phyloP scores from a whole-genome alignment of 345 rosid genomes.

The Brassica cretica region DNA sequence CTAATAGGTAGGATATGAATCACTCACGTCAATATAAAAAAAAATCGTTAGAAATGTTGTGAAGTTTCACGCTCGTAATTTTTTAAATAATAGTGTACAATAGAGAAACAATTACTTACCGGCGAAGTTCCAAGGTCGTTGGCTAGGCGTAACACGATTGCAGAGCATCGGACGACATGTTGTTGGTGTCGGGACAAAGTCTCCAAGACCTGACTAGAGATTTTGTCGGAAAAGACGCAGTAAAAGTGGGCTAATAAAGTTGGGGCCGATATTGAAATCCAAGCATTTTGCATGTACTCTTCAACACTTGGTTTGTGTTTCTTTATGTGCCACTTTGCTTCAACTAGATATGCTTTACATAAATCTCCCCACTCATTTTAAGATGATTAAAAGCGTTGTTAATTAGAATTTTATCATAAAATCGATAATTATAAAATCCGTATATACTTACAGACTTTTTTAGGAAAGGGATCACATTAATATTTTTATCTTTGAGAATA shows the following conservation, averaged over 20 bases:
- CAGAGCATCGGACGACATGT: not conserved
- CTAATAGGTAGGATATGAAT: too few species aligned
- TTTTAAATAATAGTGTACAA: too few species aligned
- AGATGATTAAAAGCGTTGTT: too few species aligned
- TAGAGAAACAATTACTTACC: not conserved
- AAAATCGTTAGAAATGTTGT: too few species aligned
- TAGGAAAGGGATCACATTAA: slow-evolving; percentile 8
- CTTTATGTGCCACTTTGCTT: not conserved
- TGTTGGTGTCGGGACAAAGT: not conserved
- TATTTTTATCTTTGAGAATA: not conserved
- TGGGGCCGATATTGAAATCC: slow-evolving; percentile 1
- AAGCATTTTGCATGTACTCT: slow-evolving; percentile 1
- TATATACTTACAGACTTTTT: slow-evolving; percentile 32
- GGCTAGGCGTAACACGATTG: not conserved
- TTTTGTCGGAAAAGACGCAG: not conserved
- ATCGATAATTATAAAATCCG: not conserved
- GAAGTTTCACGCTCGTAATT: too few species aligned
- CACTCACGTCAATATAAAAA: too few species aligned
- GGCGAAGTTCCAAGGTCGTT: slow-evolving; percentile 1
- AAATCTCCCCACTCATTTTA: not conserved
- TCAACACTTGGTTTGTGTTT: not conserved
- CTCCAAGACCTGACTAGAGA: not conserved
- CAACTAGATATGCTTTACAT: not conserved
- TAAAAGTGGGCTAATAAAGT: not conserved
- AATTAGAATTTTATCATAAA: too few species aligned